Evolutionary conservation across 1,284 basidiomycete genomes (phyloP), one percentile per base, ranked within the genome.

Genomic region (Heterobasidion occidentale): DNA sequence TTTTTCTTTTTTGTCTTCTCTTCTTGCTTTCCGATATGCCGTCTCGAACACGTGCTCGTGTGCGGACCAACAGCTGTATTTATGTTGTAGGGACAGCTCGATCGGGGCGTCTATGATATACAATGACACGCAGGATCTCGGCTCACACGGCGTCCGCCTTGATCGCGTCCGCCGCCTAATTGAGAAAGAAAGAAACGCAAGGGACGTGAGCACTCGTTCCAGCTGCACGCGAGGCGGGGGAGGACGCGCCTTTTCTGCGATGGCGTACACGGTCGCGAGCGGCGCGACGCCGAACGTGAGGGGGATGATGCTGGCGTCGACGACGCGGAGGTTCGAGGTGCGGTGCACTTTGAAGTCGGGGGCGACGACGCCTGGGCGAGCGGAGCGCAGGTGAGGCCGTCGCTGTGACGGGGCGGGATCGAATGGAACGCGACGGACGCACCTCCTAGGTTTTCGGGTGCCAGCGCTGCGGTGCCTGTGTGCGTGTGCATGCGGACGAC

Each of bases 341-440:
- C 78, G 80, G 66, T 83, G 79, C 1, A 84, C 80, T 53, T 71
- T 68, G 20, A 83, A 68, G 50, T 71, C 70, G 15, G 74, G 66
- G 65, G 79, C 77, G 49, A 84, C 80, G 36, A 83, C 82, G 61
- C 81, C 81, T 49, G 77, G 12, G 36, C 17, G 49, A 15, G 46
- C 62, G 61, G 49, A 69, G 66, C 12, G 58, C 57, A n/a, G 58
- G 51, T 36, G 36, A 27, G 27, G 27, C 4, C 4, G 4, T 27
- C 5, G 5, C 27, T n/a, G n/a, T n/a, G 1, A 27, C 27, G 27
- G 27, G 4, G 27, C 27, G 27, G 27, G 27, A n/a, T 42, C 38
- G 38, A 42, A n/a, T 54, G 60, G 54, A 45, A 60, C 51, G 51
- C 2, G 15, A 36, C 14, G n/a, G 44, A 17, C 58, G 0, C 19